Evolutionary conservation across 2,329 filamentous ascomycete genomes (phyloP).

Genomic region (Talaromyces sp.): DNA sequence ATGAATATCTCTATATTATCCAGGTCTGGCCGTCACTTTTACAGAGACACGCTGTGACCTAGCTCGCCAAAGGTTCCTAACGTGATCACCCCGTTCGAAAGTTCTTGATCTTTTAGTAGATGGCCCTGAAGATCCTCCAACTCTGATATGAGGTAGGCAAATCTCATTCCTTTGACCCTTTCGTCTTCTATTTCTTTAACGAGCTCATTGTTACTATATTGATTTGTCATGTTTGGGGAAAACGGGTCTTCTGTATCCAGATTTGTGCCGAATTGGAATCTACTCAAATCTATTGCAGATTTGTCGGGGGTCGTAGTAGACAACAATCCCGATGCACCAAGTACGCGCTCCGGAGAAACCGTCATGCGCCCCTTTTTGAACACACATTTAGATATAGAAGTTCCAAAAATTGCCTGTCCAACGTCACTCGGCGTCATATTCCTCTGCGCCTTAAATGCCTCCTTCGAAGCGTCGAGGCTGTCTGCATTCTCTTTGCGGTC

Average conservation of each 20-base stretch:
- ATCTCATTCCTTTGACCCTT: constrained; percentile 7
- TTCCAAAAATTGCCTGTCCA: constrained; percentile 12
- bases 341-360: constrained; percentile 24
- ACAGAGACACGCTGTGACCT: background rate
- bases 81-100: constrained; percentile 10
- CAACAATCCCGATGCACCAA: constrained; percentile 8
- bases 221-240: background rate
- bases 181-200: constrained; percentile 3
- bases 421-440: constrained; percentile 3
- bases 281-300: background rate
- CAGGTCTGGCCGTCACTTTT: background rate
- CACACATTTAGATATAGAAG: constrained; percentile 19
- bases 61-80: constrained; percentile 14
- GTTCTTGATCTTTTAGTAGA: constrained; percentile 14
- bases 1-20: background rate
- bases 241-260: background rate
- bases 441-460: background rate
- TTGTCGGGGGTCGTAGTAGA: constrained; percentile 1
- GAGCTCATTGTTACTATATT: background rate
- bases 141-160: constrained; percentile 11
- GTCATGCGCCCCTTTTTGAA: constrained; percentile 21
- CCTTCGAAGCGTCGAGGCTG: background rate
- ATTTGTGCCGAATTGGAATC: background rate
- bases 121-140: constrained; percentile 14
- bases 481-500: background rate